Evolutionary conservation across 2,329 filamentous ascomycete genomes (phyloP), one percentile per base, ranked within the genome.

Genomic region (Trichoderma sp.): DNA sequence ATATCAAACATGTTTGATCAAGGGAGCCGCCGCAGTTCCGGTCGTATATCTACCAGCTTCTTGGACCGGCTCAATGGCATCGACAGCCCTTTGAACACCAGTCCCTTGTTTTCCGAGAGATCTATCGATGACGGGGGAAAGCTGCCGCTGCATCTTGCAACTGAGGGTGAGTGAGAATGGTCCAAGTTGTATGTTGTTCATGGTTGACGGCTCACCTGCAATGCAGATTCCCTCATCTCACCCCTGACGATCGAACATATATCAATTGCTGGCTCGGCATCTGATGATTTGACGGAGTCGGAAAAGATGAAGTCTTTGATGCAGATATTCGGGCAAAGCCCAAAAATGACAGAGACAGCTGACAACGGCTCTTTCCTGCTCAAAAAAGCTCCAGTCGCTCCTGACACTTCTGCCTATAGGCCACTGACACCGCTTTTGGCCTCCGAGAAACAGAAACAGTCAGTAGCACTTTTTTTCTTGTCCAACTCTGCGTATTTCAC

Each of bases 361-460:
- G 53, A 57, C 15, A 34, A 24, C 57, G 26, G 60, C 51, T 24
- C 14, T 5, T 24, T 51, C 21, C 15, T 30, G 28, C 62, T 61
- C 28, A 24, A 26, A 11, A 43, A 34, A 4, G 26, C 26, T 32
- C 24, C 36, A 26, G 60, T 21, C 18, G 78, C 70, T 74, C 74
- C 11, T 43, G 28, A 36, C 67, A 6, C 18, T 57, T 24, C 34
- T 34, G 43, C 21, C 64, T 28, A 57, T 5, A n/a, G 77, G 24
- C 78, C 77, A 2, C 74, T 75, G 9, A 77, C 79, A 21, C 77
- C 79, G 47, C 76, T 78, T 15, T 77, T 78, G 18, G 75, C 79
- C 6, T 78, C 79, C 5, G 76, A 77, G 12, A 75, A 74, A n/a
- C 39, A 43, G 39, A 43, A 43, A 64, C 72, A 60, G 81, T 82